A percentile compares a stretch with the other conserved stretches of the same genome.
Evolutionary conservation across 305 asterid genomes (phyloP).

Genomic region (Fraxinus platypoda): DNA sequence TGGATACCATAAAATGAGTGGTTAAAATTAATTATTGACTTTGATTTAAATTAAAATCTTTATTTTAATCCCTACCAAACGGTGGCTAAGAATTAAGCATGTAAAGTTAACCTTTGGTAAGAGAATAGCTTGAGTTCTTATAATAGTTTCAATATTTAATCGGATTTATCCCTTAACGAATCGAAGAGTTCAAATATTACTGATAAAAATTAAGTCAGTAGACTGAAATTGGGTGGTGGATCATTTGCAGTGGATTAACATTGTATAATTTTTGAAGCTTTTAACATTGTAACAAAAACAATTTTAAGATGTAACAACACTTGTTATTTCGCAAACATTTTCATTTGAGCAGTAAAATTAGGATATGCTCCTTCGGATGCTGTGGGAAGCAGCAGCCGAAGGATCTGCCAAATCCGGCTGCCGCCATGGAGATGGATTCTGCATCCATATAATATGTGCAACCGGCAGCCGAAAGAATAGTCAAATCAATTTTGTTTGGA

Average conservation of each 20-base stretch:
- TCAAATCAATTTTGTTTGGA: background rate
- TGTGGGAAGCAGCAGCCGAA: background rate
- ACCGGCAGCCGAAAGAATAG: background rate
- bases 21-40: no score
- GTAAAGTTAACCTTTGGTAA: background rate
- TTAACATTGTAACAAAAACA: no score
- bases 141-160: background rate
- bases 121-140: background rate
- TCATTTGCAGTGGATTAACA: background rate
- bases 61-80: background rate
- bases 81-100: background rate
- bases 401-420: background rate
- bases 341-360: background rate
- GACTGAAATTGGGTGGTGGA: background rate
- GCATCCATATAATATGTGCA: background rate
- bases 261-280: background rate
- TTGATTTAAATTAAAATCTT: no score
- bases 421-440: background rate
- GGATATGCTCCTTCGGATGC: background rate
- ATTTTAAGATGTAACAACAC: background rate
- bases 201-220: background rate
- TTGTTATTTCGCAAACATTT: background rate
- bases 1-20: background rate
- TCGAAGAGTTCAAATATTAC: background rate
- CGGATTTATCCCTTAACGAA: background rate